Base-by-base conservation (phyloP, 2,329 filamentous ascomycete genomes). In the Geosmithia morbida region DNA sequence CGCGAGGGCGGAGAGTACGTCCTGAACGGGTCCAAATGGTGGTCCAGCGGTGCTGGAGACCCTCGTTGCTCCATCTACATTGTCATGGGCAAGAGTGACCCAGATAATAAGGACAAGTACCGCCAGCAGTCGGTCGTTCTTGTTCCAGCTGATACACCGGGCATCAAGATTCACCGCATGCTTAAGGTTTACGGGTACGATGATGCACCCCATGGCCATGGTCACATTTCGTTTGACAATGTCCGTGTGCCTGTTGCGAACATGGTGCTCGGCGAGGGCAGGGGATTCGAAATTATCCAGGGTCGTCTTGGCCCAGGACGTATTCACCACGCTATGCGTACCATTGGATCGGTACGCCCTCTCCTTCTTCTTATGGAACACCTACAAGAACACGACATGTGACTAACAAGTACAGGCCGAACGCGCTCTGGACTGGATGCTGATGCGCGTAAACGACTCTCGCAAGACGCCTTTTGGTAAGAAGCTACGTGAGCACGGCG, bases 11-110 rank as follows among this genome's bases (percentile, higher is more conserved):
- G 92, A 59, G 79, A 92, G 56, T 96, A 92, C 61, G 80, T 97
- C 17, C 74, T 98, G 47, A 96, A 97, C 60, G 92, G 92, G 49
- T 57, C 90, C 79, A 98, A 98, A 87, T 98, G 92, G 92, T 98
- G 92, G 92, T 94, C 87, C 26, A 94, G 87, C 53, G 92, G 92
- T 54, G 88, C 89, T 17, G 92, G 92, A 49, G 92, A 98, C 67
- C 85, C 84, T 49, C 79, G 90, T 57, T 98, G 92, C 74, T 76
- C 85, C 65, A 72, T 98, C 62, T 97, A 96, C 70, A 82, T 98
- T 51, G 88, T 95, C 57, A 95, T 98, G 85, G 92, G 87, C 67
- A 95, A 97, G 74, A 84, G 79, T 13, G 85, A 94, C 60, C 72
- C 85, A 45, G 69, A 70, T 55, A 84, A 94, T 71, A 67, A 74